Conservation (phyloP, 2,329 filamentous ascomycete species). For the Mycosphaerella arachidis region DNA sequence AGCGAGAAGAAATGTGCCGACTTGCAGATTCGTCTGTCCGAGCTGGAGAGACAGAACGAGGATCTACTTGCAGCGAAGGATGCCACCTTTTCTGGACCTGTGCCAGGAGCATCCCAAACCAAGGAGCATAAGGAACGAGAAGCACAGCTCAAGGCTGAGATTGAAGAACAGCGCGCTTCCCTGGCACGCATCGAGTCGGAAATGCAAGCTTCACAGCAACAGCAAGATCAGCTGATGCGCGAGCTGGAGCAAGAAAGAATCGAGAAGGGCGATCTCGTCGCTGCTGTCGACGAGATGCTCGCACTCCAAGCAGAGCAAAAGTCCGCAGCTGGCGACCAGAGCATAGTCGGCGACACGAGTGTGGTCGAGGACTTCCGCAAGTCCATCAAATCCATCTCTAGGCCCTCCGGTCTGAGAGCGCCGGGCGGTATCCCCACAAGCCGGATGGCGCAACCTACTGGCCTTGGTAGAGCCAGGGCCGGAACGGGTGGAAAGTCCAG, state of each 20-base stretch:
- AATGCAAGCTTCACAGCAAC: slow-evolving; percentile 62
- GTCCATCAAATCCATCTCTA: slow-evolving; percentile 55
- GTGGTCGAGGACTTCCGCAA: slow-evolving; percentile 49
- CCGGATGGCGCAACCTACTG: slow-evolving; percentile 38
- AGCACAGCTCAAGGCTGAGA: slow-evolving; percentile 39
- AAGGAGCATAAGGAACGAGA: slow-evolving; percentile 24
- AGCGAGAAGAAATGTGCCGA: slow-evolving; percentile 85
- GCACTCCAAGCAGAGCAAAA: slow-evolving; percentile 52
- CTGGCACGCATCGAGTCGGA: slow-evolving; percentile 72
- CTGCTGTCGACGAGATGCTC: slow-evolving; percentile 80
- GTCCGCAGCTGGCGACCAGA: slow-evolving; percentile 35
- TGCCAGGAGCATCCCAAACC: slow-evolving; percentile 16
- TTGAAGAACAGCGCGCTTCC: slow-evolving; percentile 65
- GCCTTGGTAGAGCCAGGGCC: slow-evolving; percentile 24
- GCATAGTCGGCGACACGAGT: slow-evolving; percentile 36
- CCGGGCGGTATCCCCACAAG: slow-evolving; percentile 48
- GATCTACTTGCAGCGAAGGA: slow-evolving; percentile 63
- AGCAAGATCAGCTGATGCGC: slow-evolving; percentile 64
- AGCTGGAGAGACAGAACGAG: slow-evolving; percentile 69
- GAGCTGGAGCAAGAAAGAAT: slow-evolving; percentile 70
- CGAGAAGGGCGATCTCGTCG: slow-evolving; percentile 79
- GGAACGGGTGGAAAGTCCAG: slow-evolving; percentile 55
- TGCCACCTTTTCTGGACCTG: slow-evolving; percentile 57
- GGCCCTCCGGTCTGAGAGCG: slow-evolving; percentile 56
- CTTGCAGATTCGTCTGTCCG: slow-evolving; percentile 66